Evolutionary conservation across 2,329 filamentous ascomycete genomes (phyloP).

Genomic region (Akanthomyces dipterigenus): DNA sequence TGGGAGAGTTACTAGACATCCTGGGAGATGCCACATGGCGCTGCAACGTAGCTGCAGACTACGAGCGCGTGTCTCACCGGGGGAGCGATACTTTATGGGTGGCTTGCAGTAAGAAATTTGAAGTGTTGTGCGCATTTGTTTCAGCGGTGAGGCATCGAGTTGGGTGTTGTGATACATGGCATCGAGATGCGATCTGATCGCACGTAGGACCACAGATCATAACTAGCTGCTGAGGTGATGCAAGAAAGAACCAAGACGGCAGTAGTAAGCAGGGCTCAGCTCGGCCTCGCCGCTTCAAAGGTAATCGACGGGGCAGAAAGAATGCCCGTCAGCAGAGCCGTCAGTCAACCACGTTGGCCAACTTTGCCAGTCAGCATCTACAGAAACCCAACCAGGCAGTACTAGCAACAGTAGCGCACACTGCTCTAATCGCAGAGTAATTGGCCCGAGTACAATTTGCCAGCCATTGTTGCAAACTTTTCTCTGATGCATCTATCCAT

Average conservation of each 20-base stretch:
- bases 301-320: background rate
- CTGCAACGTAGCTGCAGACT: background rate
- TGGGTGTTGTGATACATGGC: no score
- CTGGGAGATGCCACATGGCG: background rate
- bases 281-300: background rate
- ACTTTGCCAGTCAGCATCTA: no score
- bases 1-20: background rate
- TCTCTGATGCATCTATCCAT: background rate
- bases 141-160: no score
- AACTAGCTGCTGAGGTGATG: no score
- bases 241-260: no score
- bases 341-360: background rate
- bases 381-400: background rate
- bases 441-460: background rate
- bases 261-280: background rate
- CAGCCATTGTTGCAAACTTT: background rate
- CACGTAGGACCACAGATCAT: background rate
- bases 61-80: background rate
- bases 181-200: background rate
- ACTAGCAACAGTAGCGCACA: background rate
- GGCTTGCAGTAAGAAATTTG: no score
- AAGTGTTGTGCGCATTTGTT: no score
- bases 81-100: background rate
- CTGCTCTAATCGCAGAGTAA: background rate
- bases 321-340: background rate